phyloP scores from a whole-genome alignment of 2,329 filamentous ascomycete species.

The Trichoderma oligosporum region DNA sequence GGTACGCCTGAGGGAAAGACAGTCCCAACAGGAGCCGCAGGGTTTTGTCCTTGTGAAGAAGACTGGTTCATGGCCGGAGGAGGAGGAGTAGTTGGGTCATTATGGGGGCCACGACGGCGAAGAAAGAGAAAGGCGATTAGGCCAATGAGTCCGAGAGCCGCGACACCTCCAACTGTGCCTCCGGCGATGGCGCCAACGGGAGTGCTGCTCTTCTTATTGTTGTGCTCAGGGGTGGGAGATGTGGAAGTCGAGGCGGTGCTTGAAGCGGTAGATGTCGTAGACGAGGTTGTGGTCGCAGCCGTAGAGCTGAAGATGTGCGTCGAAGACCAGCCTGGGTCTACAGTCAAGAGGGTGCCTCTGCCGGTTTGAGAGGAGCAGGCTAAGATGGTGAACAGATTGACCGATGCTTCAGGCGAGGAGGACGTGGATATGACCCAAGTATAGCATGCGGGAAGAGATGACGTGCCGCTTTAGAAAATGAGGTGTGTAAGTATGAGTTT shows the following conservation, averaged over 20 bases:
- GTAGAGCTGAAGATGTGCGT: conserved; percentile 22
- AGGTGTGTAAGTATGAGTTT: conserved; percentile 1
- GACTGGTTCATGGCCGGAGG: conserved; percentile 15
- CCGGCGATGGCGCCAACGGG: conserved; percentile 45
- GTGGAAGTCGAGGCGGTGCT: conserved; percentile 7
- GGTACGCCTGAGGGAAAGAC: conserved; percentile 24
- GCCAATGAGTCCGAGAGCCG: conserved; percentile 39
- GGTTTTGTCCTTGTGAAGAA: neutral
- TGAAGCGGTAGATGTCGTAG: neutral
- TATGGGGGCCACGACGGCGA: conserved; percentile 21
- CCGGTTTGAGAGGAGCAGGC: conserved; percentile 29
- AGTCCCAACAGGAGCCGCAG: neutral
- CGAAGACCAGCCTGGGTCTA: conserved; percentile 27
- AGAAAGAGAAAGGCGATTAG: conserved; percentile 41
- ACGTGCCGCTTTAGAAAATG: conserved; percentile 3
- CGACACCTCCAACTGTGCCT: conserved; percentile 46
- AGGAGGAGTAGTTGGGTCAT: conserved; percentile 14
- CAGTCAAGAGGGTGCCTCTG: conserved; percentile 29
- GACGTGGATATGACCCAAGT: conserved; percentile 30
- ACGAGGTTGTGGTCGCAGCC: conserved; percentile 3
- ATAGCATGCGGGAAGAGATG: conserved; percentile 25
- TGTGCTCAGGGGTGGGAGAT: conserved; percentile 16
- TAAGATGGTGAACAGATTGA: conserved; percentile 26
- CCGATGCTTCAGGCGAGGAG: conserved; percentile 11
- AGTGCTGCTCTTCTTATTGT: conserved; percentile 31